A percentile compares a stretch with the other conserved stretches of the same genome.
Conservation (phyloP, 2,329 filamentous ascomycete species). For the Botryotinia convoluta region DNA sequence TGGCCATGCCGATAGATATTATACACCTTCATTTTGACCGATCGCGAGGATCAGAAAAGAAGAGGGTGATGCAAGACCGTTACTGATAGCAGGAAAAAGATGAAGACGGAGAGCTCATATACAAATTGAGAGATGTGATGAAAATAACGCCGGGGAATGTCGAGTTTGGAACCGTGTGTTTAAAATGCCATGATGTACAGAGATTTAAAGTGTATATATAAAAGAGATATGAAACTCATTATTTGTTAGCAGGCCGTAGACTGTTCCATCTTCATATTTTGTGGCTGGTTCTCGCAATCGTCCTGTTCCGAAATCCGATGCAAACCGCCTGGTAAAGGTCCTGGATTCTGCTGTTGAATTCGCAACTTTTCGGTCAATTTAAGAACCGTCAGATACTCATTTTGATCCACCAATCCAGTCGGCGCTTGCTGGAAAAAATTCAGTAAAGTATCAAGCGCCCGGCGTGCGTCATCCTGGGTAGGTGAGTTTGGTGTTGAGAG, state of each 20-base stretch:
- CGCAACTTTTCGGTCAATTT: constrained; percentile 85
- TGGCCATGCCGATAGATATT: neutral
- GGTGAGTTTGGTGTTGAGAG: constrained; percentile 61
- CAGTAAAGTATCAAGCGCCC: constrained; percentile 77
- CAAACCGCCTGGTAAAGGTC: constrained; percentile 42
- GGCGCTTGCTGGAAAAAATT: constrained; percentile 72
- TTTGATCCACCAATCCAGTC: constrained; percentile 67
- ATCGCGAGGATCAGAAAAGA: neutral
- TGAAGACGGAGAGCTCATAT: neutral
- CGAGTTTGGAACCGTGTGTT: constrained; percentile 1
- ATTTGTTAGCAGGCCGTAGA: constrained; percentile 31
- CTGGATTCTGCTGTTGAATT: constrained; percentile 49
- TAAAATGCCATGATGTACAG: constrained; percentile 23
- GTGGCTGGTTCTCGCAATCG: constrained; percentile 29
- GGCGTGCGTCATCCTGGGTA: constrained; percentile 80
- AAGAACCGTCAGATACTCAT: constrained; percentile 73
- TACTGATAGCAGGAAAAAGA: neutral
- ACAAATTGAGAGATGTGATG: constrained; percentile 4
- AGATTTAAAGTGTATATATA: neutral
- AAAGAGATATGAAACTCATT: neutral
- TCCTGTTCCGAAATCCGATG: constrained; percentile 40
- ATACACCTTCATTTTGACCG: neutral
- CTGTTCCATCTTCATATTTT: constrained; percentile 37
- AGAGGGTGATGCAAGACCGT: neutral
- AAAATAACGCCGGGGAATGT: constrained; percentile 14